Evolutionary conservation across 2,329 filamentous ascomycete species (phyloP), one percentile per base, ranked within the genome.

Genomic region (Coniochaeta pulveracea): DNA sequence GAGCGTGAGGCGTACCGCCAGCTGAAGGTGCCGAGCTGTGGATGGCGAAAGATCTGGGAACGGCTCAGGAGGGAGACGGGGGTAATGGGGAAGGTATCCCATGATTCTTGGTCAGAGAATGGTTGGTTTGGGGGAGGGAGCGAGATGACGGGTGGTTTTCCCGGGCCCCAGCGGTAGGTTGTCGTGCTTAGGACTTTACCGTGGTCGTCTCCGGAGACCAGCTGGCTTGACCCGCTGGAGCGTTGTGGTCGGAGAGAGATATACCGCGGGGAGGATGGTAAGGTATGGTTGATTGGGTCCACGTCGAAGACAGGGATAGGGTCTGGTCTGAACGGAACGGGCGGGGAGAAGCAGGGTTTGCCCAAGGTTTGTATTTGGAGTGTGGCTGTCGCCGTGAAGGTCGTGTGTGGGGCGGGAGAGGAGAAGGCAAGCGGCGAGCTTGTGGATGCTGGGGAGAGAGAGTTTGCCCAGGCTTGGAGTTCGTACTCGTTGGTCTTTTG

Each of bases 81-180:
- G 12, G 31, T 33, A 19, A 57, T 33, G n/a, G 42, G 35, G 35
- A 58, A 47, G 6, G 38, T 22, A 34, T 50, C 46, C 35, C 42
- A 48, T 4, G 25, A 26, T 10, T 38, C 31, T 4, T 22, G 34
- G 5, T 33, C 37, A 12, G 49, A 43, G 24, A 54, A 46, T 11
- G 12, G 26, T 29, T 48, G 32, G 11, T 19, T 12, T 5, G 21
- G n/a, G 14, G 35, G 15, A 23, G 46, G 41, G n/a, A 59, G 39
- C 3, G 47, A 43, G 16, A 79, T 51, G 26, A 60, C 49, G 3
- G 73, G 72, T 6, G 66, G 60, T 3, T 60, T 58, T 25, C 58
- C 59, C 2, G 71, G 71, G 0, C 73, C 72, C 43, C 67, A 75
- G 40, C 63, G 65, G 50, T 77, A 77, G 4, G 58, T 63, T 0